Conservation (phyloP, 2,329 filamentous ascomycete species). For the Neofusicoccum kwambonambiense region DNA sequence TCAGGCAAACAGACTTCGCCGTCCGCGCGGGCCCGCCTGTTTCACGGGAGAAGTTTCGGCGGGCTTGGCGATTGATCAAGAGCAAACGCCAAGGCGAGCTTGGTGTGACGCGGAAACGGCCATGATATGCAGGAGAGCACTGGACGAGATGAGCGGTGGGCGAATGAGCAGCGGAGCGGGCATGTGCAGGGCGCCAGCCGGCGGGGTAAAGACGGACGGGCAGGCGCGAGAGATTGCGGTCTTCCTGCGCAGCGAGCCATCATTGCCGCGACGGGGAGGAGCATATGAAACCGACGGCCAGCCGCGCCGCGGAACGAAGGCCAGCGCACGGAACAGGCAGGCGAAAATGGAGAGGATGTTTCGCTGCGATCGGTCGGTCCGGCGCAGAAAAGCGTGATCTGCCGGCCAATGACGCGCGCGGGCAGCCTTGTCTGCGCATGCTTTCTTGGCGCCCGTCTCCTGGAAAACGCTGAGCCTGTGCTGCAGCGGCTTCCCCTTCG, state of each 20-base stretch:
- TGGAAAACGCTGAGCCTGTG: neutral
- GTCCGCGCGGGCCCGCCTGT: neutral
- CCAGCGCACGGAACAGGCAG: neutral
- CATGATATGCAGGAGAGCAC: neutral
- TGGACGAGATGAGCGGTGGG: neutral
- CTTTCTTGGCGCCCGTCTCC: constrained; percentile 1
- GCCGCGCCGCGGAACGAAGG: neutral
- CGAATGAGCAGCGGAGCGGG: neutral
- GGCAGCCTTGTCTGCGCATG: neutral
- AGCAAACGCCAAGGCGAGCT: constrained; percentile 8
- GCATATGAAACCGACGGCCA: constrained; percentile 6
- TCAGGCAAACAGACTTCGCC: constrained; percentile 1
- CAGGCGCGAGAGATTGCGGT: neutral
- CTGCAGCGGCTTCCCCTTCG: neutral
- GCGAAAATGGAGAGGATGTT: neutral
- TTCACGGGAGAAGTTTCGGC: neutral
- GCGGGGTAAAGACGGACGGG: neutral
- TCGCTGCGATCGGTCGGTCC: constrained; percentile 1
- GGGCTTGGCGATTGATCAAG: neutral
- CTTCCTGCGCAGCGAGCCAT: neutral
- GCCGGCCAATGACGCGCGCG: constrained; percentile 8
- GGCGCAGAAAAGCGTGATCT: neutral
- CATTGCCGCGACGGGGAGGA: neutral
- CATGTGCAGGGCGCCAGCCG: neutral
- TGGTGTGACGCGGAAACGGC: constrained; percentile 9